Base-by-base conservation (phyloP, 2,329 filamentous ascomycete species). In the Clathrospora elynae region DNA sequence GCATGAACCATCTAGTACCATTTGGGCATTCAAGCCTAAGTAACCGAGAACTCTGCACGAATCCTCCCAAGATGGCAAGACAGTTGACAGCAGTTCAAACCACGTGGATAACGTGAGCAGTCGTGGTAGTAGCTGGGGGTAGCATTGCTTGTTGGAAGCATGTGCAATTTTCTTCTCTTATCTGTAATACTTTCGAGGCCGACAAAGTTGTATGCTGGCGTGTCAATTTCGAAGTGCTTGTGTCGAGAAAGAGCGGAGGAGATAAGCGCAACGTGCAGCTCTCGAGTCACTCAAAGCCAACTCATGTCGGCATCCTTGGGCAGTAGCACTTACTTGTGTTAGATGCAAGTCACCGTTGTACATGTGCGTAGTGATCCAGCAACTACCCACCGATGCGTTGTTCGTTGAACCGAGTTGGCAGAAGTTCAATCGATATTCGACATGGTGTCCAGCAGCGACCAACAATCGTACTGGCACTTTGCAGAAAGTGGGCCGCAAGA, bases 231-330 rank as follows among this genome's bases (percentile, higher is more conserved):
- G 23, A 25, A 3, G 6, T 13, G n/a, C n/a, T 13, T 16, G 22
- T 8, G 14, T 35, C 28, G 30, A 25, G 14, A n/a, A n/a, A n/a
- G n/a, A n/a, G n/a, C n/a, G n/a, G 11, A 52, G 57, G 53, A 62
- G 57, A 58, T 58, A 42, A 51, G 59, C 60, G 59, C 59, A 55
- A 35, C 29, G 43, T 55, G 44, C 49, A 52, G 16, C 17, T 30
- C 24, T 51, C 40, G 12, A 31, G 42, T 46, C 46, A 41, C 31
- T 13, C 20, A 30, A 24, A 45, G 42, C 42, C 37, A 42, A 33
- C 42, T 37, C 25, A 37, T 13, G 34, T 20, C 24, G 32, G 38
- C 38, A 53, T 34, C 34, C 30, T 54, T 43, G 49, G 49, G 42
- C 41, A 53, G 45, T 46, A 44, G 38, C 47, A 44, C 40, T 38